These are phyloP conservation scores for Kluyveromyces starmeri DNA, from an alignment of 805 yeast species.

Conservation along the genomic window DNA sequence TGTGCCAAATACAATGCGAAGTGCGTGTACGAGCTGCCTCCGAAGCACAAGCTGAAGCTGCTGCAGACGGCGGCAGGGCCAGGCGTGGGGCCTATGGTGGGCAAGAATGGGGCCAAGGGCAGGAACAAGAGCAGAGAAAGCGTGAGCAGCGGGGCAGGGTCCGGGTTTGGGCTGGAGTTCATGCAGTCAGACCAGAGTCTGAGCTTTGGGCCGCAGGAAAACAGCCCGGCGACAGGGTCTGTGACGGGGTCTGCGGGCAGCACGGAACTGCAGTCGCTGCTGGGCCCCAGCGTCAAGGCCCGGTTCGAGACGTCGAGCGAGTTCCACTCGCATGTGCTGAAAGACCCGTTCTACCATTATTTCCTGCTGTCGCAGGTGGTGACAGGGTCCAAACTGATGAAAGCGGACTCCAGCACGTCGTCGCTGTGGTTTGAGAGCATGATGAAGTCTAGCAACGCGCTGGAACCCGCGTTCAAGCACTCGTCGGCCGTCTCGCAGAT, in stretches of 20 bases:
- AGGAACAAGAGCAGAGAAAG: too few relatives aligned
- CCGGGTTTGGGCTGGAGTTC: too few relatives aligned
- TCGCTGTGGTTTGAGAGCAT: constrained; percentile 7
- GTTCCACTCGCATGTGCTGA: constrained; percentile 6
- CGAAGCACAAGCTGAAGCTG: constrained; percentile 7
- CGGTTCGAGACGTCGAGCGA: constrained; percentile 7
- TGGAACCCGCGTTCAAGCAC: neutral
- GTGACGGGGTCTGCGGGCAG: too few relatives aligned
- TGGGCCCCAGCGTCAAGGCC: neutral
- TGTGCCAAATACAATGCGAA: constrained; percentile 20
- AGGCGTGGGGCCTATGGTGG: too few relatives aligned
- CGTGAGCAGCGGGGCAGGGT: too few relatives aligned
- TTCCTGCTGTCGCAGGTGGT: constrained; percentile 5
- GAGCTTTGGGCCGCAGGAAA: too few relatives aligned
- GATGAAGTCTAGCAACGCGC: constrained; percentile 2
- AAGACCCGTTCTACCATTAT: constrained; percentile 8
- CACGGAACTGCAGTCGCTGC: neutral
- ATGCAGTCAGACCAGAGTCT: too few relatives aligned
- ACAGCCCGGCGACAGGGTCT: too few relatives aligned
- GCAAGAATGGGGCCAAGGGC: too few relatives aligned
- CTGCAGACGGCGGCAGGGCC: neutral
- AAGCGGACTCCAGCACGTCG: constrained; percentile 1
- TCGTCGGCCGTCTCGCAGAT: neutral
- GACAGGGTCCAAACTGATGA: constrained; percentile 8
- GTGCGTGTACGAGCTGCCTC: constrained; percentile 26